These are phyloP conservation scores for Inga leiocalycina DNA, from an alignment of 306 rosid genomes.

Conservation along the genomic window DNA sequence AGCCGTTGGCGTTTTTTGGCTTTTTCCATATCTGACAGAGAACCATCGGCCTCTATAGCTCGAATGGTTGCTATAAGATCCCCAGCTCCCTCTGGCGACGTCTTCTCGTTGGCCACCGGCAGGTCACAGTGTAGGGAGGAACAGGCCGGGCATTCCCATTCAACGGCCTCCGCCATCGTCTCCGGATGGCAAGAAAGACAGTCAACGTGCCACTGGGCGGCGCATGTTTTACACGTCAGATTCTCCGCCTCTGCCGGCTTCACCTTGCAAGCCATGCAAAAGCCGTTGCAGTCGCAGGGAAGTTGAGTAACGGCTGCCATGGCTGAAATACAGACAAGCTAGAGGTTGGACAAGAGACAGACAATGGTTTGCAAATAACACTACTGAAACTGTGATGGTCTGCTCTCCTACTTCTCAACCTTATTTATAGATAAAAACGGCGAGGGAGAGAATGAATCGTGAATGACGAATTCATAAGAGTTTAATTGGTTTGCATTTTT, in stretches of 20 bases:
- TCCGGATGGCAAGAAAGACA: not conserved
- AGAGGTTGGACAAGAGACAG: not conserved
- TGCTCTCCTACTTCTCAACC: not conserved
- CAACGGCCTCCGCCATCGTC: slow-evolving; percentile 39
- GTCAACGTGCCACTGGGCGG: not conserved
- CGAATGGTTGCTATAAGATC: slow-evolving; percentile 45
- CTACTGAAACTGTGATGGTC: not conserved
- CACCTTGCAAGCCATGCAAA: slow-evolving; percentile 57
- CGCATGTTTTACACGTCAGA: not conserved
- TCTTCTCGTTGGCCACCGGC: not conserved
- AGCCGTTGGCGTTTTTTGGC: slow-evolving; percentile 22
- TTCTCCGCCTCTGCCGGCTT: not conserved
- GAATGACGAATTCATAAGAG: not conserved
- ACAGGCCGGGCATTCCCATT: slow-evolving; percentile 68
- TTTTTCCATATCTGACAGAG: slow-evolving; percentile 57
- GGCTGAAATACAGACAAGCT: not conserved
- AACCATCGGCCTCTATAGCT: slow-evolving; percentile 51
- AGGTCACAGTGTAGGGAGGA: slow-evolving; percentile 5
- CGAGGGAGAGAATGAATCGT: not conserved
- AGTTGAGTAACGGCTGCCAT: slow-evolving; percentile 25
- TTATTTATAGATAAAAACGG: not conserved
- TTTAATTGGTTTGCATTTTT: not conserved
- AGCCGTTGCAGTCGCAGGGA: slow-evolving; percentile 47
- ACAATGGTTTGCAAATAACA: not conserved
- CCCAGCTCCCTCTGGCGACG: not conserved